Base-by-base conservation (phyloP, 345 rosid genomes). In the Boechera retrofracta region DNA sequence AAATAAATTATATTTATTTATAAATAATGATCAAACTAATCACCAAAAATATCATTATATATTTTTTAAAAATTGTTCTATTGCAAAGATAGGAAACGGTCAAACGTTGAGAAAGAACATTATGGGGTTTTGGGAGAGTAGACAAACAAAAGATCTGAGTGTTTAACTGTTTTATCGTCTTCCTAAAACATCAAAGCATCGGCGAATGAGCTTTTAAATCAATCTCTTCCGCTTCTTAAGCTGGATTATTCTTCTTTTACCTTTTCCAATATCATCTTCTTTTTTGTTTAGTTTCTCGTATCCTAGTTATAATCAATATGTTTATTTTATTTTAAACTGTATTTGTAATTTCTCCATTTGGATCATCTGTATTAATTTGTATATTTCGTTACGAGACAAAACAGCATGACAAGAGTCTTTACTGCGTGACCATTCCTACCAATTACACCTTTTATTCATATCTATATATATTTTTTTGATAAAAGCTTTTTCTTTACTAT, bases 91-190 rank as follows among this genome's bases (percentile, higher is more conserved):
- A 21, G 6, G 29, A 51, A 10, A 51, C 6, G 15, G 45, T 60
- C 64, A 60, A 60, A 5, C 21, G 4, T n/a, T 1, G 7, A 59
- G 63, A 58, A 58, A 35, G 15, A 38, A 31, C n/a, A 60, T 9
- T 2, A 9, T 60, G 11, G 65, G 9, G 31, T 35, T 1, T 16
- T 35, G 65, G 29, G 47, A 60, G 28, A 21, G 12, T 29, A 69
- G 54, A 69, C 54, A 57, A 70, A 56, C 44, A 16, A 4, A 44
- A 57, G 65, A 70, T 56, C 21, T 9, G 66, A 71, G 48, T 71
- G 48, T 71, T 71, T 47, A 57, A 47, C 66, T 58, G 75, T 47
- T 71, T 71, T 45, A 58, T 47, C 57, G 15, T 45, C 57, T 71
- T 58, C 57, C 35, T 71, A 45, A 55, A 58, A 18, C 57, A 31